These are phyloP conservation scores for Fusarium mundagurra DNA, from an alignment of 2,329 filamentous ascomycete genomes.

Conservation along the genomic window DNA sequence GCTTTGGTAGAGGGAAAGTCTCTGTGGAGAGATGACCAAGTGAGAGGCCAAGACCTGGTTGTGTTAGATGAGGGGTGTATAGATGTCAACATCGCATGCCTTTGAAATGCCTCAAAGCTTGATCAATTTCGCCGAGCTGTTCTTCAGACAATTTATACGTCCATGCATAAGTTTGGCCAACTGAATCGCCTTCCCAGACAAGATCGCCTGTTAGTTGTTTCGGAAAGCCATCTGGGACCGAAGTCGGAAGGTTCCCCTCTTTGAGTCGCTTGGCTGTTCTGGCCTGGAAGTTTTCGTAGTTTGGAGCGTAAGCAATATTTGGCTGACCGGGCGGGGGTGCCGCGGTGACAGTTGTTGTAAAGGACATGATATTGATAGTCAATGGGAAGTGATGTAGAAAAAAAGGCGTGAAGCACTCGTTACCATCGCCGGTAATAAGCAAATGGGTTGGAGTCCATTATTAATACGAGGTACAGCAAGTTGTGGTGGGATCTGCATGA, in stretches of 20 bases:
- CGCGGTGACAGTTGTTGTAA: conserved; percentile 8
- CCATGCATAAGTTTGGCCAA: conserved; percentile 20
- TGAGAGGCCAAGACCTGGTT: neutral
- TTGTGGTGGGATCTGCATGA: neutral
- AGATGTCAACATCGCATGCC: fast-evolving
- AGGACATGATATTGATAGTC: neutral
- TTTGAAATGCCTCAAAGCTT: conserved; percentile 18
- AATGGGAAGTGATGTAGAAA: neutral
- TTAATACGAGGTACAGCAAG: neutral
- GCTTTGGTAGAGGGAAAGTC: conserved; percentile 65
- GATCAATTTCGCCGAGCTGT: conserved; percentile 11
- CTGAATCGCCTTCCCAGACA: conserved; percentile 25
- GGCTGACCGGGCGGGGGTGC: conserved; percentile 23
- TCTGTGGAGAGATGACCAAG: conserved; percentile 52
- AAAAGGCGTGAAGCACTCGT: neutral
- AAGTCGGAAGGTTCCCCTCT: neutral
- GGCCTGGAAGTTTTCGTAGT: conserved; percentile 12
- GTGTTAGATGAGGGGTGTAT: neutral
- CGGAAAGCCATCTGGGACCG: conserved; percentile 14
- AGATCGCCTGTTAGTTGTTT: conserved; percentile 7
- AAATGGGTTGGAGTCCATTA: neutral
- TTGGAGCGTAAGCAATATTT: conserved; percentile 24
- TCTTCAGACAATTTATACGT: conserved; percentile 3
- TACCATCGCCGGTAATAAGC: neutral
- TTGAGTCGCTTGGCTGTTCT: neutral